Percentiles rank a stretch among this genome's conserved stretches.
phyloP scores from a whole-genome alignment of 1,284 basidiomycete genomes.

The Ceratobasidium theobromae region DNA sequence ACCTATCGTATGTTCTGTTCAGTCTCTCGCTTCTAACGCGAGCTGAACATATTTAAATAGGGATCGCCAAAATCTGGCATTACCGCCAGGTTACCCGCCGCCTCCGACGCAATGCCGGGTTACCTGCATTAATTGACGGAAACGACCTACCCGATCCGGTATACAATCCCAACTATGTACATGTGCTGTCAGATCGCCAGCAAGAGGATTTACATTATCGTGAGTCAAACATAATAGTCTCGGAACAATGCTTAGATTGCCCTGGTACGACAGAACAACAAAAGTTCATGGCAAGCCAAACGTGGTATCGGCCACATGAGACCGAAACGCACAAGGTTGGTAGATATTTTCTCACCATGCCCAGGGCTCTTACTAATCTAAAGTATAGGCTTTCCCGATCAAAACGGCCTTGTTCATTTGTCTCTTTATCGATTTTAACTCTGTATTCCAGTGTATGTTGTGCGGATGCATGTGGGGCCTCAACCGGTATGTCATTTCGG shows the following conservation, averaged over 20 bases:
- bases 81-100: slow-evolving; percentile 62
- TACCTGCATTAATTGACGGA: slow-evolving; percentile 67
- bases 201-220: slow-evolving; percentile 68
- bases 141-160: slow-evolving; percentile 78
- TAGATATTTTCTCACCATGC: not conserved
- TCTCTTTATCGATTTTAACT: slow-evolving; percentile 75
- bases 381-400: slow-evolving; percentile 72
- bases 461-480: slow-evolving; percentile 85
- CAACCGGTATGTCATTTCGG: slow-evolving; percentile 45
- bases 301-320: slow-evolving; percentile 86
- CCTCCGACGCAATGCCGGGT: slow-evolving; percentile 58
- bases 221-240: slow-evolving; percentile 43
- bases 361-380: not conserved
- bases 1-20: slow-evolving; percentile 64
- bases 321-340: slow-evolving; percentile 76
- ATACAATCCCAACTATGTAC: slow-evolving; percentile 72
- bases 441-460: slow-evolving; percentile 76
- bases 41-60: slow-evolving; percentile 43
- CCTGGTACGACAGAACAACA: slow-evolving; percentile 56
- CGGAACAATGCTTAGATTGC: not conserved
- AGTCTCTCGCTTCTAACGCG: no score
- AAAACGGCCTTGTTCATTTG: slow-evolving; percentile 66
- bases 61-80: slow-evolving; percentile 71
- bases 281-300: slow-evolving; percentile 68
- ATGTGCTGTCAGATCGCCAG: slow-evolving; percentile 71